Percentiles rank a stretch among this genome's conserved stretches.
These are phyloP conservation scores for Suillus americanus DNA, from an alignment of 768 basidiomycete species.

Conservation along the genomic window DNA sequence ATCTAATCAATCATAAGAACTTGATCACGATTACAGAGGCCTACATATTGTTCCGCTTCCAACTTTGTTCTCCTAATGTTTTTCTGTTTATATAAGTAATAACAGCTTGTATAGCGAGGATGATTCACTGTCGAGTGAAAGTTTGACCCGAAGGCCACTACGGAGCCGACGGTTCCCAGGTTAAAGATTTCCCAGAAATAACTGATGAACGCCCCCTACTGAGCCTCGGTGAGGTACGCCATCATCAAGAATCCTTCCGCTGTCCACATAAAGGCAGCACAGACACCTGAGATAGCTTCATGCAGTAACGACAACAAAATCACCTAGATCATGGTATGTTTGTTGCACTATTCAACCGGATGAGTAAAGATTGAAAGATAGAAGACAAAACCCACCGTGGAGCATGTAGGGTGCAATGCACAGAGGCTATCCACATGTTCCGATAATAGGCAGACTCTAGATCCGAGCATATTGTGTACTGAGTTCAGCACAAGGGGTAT, in stretches of 20 bases:
- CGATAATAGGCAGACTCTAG: constrained; percentile 68
- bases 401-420: constrained; percentile 76
- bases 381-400: constrained; percentile 25
- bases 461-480: constrained; percentile 79
- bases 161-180: constrained; percentile 72
- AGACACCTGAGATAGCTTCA: constrained; percentile 77
- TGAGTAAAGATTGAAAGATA: constrained; percentile 15
- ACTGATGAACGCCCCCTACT: constrained; percentile 75
- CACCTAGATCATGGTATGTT: constrained; percentile 52
- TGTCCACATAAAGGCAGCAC: constrained; percentile 73
- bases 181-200: constrained; percentile 88
- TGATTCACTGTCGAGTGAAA: constrained; percentile 56
- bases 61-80: constrained; percentile 42
- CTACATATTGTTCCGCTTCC: constrained; percentile 71
- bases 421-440: constrained; percentile 72
- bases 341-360: constrained; percentile 45
- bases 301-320: constrained; percentile 56
- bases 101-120: constrained; percentile 24
- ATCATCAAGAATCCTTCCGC: constrained; percentile 85
- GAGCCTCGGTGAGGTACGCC: constrained; percentile 74
- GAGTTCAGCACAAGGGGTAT: constrained; percentile 48
- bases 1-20: constrained; percentile 50
- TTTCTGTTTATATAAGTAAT: not conserved
- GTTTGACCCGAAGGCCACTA: constrained; percentile 72
- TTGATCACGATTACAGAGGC: constrained; percentile 22